Percentiles rank a stretch among this genome's conserved stretches.
Conservation (phyloP, 768 basidiomycete species). For the Tylopilus felleus region DNA sequence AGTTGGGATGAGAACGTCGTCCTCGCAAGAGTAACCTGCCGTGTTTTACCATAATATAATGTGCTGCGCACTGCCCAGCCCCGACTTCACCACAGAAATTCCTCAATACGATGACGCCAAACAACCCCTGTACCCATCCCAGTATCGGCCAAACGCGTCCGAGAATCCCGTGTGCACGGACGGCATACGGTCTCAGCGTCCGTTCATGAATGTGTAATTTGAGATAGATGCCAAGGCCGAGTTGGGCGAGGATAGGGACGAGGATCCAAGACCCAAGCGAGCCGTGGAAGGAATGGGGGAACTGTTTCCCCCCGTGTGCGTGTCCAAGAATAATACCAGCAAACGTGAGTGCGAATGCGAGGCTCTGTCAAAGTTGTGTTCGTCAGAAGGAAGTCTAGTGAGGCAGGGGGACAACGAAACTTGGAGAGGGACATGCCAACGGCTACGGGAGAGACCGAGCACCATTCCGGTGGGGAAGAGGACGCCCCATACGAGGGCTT, state of each 20-base stretch:
- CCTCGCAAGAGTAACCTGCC: slow-evolving; percentile 1
- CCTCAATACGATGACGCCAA: slow-evolving; percentile 70
- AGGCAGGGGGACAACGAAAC: slow-evolving; percentile 21
- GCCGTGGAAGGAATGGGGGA: slow-evolving; percentile 72
- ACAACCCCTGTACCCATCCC: slow-evolving; percentile 87
- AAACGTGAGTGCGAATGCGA: slow-evolving; percentile 65
- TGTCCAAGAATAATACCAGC: slow-evolving; percentile 83
- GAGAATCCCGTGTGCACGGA: slow-evolving; percentile 68
- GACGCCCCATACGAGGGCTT: slow-evolving; percentile 78
- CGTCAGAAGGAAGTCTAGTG: neutral
- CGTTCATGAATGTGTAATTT: slow-evolving; percentile 88
- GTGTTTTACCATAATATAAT: slow-evolving; percentile 66
- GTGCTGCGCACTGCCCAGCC: slow-evolving; percentile 83
- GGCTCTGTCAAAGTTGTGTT: slow-evolving; percentile 39
- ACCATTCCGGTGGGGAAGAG: slow-evolving; percentile 86
- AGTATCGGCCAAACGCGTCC: slow-evolving; percentile 82
- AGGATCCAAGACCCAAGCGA: slow-evolving; percentile 52
- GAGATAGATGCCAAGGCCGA: slow-evolving; percentile 79
- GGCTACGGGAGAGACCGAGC: slow-evolving; percentile 68
- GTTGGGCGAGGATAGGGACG: slow-evolving; percentile 62
- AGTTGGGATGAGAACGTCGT: slow-evolving; percentile 3
- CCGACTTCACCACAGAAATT: slow-evolving; percentile 74
- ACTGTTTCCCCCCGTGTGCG: slow-evolving; percentile 77
- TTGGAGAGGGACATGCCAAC: slow-evolving; percentile 91
- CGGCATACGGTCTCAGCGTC: slow-evolving; percentile 67